A percentile compares a stretch with the other conserved stretches of the same genome.
phyloP scores from a whole-genome alignment of 2,329 filamentous ascomycete genomes.

The Ophiostoma ips region DNA sequence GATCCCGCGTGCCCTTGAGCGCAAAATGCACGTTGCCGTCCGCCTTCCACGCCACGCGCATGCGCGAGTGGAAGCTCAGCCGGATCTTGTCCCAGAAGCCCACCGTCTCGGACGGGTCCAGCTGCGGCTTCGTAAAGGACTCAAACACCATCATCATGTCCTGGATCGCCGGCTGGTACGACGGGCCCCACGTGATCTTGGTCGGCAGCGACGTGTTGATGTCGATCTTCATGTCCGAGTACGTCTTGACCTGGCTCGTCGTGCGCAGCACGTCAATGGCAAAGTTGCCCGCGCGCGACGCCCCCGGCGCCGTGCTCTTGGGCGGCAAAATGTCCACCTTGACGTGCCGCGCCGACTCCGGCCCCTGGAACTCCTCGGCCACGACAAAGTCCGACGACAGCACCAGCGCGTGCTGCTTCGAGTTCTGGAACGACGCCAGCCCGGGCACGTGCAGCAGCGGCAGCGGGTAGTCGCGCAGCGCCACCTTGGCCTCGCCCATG shows the following conservation, averaged over 20 bases:
- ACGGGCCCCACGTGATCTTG: constrained; percentile 90
- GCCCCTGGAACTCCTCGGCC: constrained; percentile 78
- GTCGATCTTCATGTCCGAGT: constrained; percentile 80
- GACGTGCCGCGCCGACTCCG: constrained; percentile 66
- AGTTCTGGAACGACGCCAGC: constrained; percentile 48
- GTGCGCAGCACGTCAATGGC: constrained; percentile 79
- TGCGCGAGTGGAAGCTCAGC: constrained; percentile 81
- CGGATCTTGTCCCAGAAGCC: constrained; percentile 99
- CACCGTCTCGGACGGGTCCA: constrained; percentile 84
- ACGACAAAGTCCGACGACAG: constrained; percentile 87
- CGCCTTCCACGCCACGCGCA: constrained; percentile 82
- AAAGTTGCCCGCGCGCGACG: constrained; percentile 50
- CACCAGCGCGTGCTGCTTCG: constrained; percentile 66
- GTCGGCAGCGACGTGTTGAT: constrained; percentile 90
- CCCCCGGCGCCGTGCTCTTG: constrained; percentile 39
- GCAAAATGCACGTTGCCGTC: constrained; percentile 91
- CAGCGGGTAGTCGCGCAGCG: constrained; percentile 82
- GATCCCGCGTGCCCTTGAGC: constrained; percentile 82
- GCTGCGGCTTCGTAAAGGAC: constrained; percentile 87
- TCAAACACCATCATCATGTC: constrained; percentile 99
- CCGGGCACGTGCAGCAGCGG: constrained; percentile 82
- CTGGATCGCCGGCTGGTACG: constrained; percentile 93
- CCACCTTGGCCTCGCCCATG: constrained; percentile 80
- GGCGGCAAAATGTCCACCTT: constrained; percentile 75
- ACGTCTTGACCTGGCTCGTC: constrained; percentile 89